phyloP scores from a whole-genome alignment of 2,329 filamentous ascomycete genomes.

The Teratosphaeria pseudoeucalypti region DNA sequence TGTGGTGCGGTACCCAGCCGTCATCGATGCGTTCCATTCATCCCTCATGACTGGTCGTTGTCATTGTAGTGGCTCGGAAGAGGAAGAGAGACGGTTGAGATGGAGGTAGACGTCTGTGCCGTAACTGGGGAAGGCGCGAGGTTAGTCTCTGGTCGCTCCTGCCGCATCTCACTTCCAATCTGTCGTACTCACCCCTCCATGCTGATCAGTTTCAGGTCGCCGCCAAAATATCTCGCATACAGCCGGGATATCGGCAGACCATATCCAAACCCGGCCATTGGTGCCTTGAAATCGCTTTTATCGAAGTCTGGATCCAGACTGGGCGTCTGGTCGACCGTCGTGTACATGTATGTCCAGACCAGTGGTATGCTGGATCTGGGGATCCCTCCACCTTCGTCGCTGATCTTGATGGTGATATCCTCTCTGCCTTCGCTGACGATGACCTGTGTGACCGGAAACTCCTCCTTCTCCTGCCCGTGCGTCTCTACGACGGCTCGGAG shows the following conservation, averaged over 20 bases:
- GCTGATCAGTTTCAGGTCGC: conserved; percentile 92
- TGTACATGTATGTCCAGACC: conserved; percentile 99
- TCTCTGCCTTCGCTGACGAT: conserved; percentile 96
- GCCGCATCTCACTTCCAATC: conserved; percentile 77
- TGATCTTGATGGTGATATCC: conserved; percentile 98
- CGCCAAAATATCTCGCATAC: conserved; percentile 94
- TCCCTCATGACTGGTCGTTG: conserved; percentile 79
- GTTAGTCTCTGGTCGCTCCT: background rate
- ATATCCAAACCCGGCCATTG: conserved; percentile 99
- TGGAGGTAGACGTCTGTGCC: conserved; percentile 98
- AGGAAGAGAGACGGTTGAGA: conserved; percentile 88
- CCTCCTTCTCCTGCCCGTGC: conserved; percentile 88
- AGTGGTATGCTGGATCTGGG: conserved; percentile 85
- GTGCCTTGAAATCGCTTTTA: conserved; percentile 97
- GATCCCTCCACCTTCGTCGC: conserved; percentile 92
- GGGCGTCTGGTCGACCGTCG: conserved; percentile 90
- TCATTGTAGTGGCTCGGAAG: conserved; percentile 94
- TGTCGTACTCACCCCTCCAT: conserved; percentile 79
- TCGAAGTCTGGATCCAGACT: conserved; percentile 95
- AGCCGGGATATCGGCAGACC: conserved; percentile 86
- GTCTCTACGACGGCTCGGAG: conserved; percentile 92
- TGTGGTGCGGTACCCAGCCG: conserved; percentile 16
- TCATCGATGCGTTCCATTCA: conserved; percentile 37
- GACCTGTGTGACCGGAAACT: conserved; percentile 93
- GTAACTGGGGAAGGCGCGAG: conserved; percentile 52